These are phyloP conservation scores for Rhizopogon sp. DNA, from an alignment of 768 basidiomycete species.

Conservation along the genomic window DNA sequence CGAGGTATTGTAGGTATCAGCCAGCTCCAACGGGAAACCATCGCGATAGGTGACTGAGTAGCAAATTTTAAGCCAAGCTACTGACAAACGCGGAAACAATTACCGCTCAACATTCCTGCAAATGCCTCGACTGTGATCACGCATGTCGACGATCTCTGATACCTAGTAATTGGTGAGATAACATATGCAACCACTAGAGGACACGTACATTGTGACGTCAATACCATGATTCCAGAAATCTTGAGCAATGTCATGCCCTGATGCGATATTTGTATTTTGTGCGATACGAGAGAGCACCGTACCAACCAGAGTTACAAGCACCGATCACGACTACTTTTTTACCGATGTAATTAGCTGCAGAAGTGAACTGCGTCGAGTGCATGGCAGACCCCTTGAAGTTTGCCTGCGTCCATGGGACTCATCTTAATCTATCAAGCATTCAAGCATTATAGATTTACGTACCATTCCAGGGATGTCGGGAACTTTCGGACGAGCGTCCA, in stretches of 20 bases:
- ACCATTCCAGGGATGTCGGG: constrained; percentile 30
- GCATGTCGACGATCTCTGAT: constrained; percentile 20
- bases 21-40: constrained; percentile 16
- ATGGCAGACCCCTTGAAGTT: constrained; percentile 48
- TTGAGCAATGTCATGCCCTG: constrained; percentile 34
- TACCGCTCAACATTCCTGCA: constrained; percentile 8
- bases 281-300: neutral
- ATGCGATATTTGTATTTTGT: neutral
- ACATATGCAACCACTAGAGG: neutral
- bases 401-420: constrained; percentile 23
- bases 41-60: constrained; percentile 15
- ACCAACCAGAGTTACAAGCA: constrained; percentile 55
- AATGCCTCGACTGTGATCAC: constrained; percentile 13
- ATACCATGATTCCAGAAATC: constrained; percentile 27
- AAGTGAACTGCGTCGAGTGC: constrained; percentile 50
- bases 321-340: constrained; percentile 69
- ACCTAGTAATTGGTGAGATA: constrained; percentile 10
- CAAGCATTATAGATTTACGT: neutral
- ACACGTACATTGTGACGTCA: constrained; percentile 23
- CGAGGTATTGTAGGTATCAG: constrained; percentile 12
- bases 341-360: constrained; percentile 43
- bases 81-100: neutral
- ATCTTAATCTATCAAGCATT: neutral
- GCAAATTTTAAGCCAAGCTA: neutral
- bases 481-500: constrained; percentile 38